phyloP scores from a whole-genome alignment of 2,329 filamentous ascomycete species.

The Fusarium robinianum region DNA sequence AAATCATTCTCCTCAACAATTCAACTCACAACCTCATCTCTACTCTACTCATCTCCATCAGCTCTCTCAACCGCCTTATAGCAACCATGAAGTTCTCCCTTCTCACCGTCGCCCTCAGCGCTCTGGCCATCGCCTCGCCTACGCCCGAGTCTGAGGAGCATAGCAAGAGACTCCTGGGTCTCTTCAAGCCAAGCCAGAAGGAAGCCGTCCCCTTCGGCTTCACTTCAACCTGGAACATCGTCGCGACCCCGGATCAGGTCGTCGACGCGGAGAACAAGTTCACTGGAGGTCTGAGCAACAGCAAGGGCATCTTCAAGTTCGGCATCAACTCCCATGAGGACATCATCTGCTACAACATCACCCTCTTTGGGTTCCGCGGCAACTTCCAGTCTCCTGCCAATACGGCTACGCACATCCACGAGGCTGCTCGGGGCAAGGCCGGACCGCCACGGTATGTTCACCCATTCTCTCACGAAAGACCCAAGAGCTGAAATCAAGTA shows the following conservation, averaged over 20 bases:
- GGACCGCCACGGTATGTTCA: conserved; percentile 52
- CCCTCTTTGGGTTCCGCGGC: conserved; percentile 52
- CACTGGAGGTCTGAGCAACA: conserved; percentile 49
- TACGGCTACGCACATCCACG: conserved; percentile 61
- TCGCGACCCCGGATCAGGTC: conserved; percentile 55
- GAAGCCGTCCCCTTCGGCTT: conserved; percentile 43
- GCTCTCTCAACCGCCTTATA: neutral
- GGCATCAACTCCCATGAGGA: conserved; percentile 55
- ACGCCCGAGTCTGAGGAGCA: conserved; percentile 28
- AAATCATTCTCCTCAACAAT: conserved; percentile 2
- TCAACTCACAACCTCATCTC: neutral
- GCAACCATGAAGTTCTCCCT: conserved; percentile 35
- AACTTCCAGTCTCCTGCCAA: conserved; percentile 54
- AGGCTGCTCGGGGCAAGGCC: conserved; percentile 49
- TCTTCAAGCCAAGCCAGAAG: conserved; percentile 22
- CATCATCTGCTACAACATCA: conserved; percentile 56
- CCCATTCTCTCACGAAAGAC: neutral
- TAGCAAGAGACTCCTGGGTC: conserved; percentile 22
- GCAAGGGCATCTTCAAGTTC: conserved; percentile 55
- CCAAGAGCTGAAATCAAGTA: conserved; percentile 15
- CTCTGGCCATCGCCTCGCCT: conserved; percentile 30
- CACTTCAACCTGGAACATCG: conserved; percentile 53
- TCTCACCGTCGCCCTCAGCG: conserved; percentile 27
- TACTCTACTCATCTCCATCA: neutral
- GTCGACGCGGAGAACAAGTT: conserved; percentile 46